Evolutionary conservation across 768 basidiomycete species (phyloP), one percentile per base, ranked within the genome.

Genomic region (Aureoboletus auriporus): DNA sequence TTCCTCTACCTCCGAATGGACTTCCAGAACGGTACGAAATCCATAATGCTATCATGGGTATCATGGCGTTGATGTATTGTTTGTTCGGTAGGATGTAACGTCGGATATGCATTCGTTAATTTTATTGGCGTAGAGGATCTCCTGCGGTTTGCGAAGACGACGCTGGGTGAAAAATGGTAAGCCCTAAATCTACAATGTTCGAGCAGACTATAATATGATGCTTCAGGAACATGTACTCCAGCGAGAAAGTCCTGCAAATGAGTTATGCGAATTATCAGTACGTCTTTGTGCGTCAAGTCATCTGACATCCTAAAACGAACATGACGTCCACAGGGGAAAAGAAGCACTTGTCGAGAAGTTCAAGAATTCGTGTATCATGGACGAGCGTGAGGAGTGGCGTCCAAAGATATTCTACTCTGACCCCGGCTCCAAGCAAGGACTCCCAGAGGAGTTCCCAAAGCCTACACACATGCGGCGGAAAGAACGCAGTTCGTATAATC

Each of bases 211-310:
- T 50, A 34, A 57, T 38, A 46, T 29, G 45, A 20, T 52, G 44
- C 16, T 20, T 13, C 63, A 91, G 89, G 89, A 93, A 94, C 62
- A 83, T 90, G 83, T 93, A 89, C 63, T 87, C 87, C 8, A 91
- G 89, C 52, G 89, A 93, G 67, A 94, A 94, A 61, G 83, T 92
- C 8, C 68, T 93, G 44, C 86, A 93, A 59, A 90, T 93, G 85
- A 87, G 86, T 56, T 94, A 93, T 62, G 93, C 92, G 4, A 93
- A 90, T 56, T 92, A 89, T 60, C 91, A 93, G 90, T 91, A 53
- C 45, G 88, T 75, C n/a, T 29, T 44, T 39, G 39, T 26, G 29
- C 11, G n/a, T 27, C 14, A 12, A 39, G 17, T 40, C 48, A 12
- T 17, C 38, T 17, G 50, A 58, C 46, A 26, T 44, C 47, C 44